Base-by-base conservation (phyloP, 345 rosid genomes). In the Citrus mangshanensis region DNA sequence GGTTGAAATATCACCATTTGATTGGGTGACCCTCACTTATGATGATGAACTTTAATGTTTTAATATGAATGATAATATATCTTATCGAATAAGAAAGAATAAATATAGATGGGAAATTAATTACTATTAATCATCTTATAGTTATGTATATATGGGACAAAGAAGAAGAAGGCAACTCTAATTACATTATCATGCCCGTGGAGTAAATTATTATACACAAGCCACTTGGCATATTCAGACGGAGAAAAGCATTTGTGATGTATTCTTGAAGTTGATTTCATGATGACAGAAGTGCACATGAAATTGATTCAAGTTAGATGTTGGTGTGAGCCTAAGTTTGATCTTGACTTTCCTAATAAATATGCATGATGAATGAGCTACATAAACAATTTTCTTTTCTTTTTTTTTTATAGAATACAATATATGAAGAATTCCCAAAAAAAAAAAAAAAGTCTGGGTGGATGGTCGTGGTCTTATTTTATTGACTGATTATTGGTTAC, bases 261-360 rank as follows among this genome's bases (percentile, higher is more conserved):
- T 3, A 3, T 3, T 46, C 51, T 13, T 46, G 51, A 8, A 61
- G 58, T 74, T 74, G 77, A 62, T 40, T 62, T 62, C 42, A 61
- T 62, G 77, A 59, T 61, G 69, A 40, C 68, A 22, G 21, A 64
- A 67, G 60, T 72, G 58, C 80, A 72, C 80, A 76, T 82, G 82
- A 37, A 49, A 61, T 61, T 56, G 25, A 66, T 10, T 46, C 76
- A 54, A 28, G 8, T 49, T 62, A 69, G 72, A 69, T 28, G 32
- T 19, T 54, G 32, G 16, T 34, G 25, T 28, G 6, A 72, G 42
- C 16, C 55, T 34, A 10, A 35, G 9, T 51, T 71, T 19, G n/a
- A 71, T 38, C 35, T 51, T 30, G 21, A 28, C 74, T 54, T 51
- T n/a, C 9, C 28, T 54, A 14, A 60, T 7, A 32, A 32, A 58